Evolutionary conservation across 768 basidiomycete genomes (phyloP).

Genomic region (Lactifluus pinguis): DNA sequence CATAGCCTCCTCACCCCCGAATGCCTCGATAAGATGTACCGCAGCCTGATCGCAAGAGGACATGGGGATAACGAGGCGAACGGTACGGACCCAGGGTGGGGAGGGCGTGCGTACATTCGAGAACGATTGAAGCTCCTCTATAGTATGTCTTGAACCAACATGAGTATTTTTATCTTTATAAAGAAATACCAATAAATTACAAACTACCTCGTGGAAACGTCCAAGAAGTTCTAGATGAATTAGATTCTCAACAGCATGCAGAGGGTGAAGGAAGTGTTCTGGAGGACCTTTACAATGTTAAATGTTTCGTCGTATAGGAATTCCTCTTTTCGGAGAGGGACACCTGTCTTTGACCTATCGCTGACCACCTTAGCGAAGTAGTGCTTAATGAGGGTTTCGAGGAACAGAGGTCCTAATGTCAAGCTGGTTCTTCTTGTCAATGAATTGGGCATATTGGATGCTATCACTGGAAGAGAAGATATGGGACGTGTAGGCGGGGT

Average conservation of each 20-base stretch:
- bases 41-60: conserved; percentile 71
- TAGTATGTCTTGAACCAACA: conserved; percentile 50
- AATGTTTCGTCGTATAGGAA: conserved; percentile 77
- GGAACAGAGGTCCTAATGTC: conserved; percentile 58
- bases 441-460: conserved; percentile 33
- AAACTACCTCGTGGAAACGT: conserved; percentile 57
- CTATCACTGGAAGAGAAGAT: not conserved
- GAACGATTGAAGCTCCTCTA: conserved; percentile 78
- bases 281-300: conserved; percentile 58
- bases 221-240: conserved; percentile 56
- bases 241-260: not conserved
- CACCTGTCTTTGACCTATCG: not conserved
- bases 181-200: not conserved
- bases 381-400: conserved; percentile 78
- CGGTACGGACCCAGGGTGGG: conserved; percentile 74
- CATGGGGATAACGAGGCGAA: conserved; percentile 64
- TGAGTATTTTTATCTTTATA: not conserved
- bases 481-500: not conserved
- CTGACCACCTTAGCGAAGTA: conserved; percentile 54
- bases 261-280: not conserved
- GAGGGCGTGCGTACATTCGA: conserved; percentile 75
- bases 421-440: conserved; percentile 56
- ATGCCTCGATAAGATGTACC: conserved; percentile 55
- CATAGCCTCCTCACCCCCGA: conserved; percentile 75
- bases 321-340: conserved; percentile 53